phyloP scores from a whole-genome alignment of 108 stramenopile species.

The Pseudonitzschia multiseries region DNA sequence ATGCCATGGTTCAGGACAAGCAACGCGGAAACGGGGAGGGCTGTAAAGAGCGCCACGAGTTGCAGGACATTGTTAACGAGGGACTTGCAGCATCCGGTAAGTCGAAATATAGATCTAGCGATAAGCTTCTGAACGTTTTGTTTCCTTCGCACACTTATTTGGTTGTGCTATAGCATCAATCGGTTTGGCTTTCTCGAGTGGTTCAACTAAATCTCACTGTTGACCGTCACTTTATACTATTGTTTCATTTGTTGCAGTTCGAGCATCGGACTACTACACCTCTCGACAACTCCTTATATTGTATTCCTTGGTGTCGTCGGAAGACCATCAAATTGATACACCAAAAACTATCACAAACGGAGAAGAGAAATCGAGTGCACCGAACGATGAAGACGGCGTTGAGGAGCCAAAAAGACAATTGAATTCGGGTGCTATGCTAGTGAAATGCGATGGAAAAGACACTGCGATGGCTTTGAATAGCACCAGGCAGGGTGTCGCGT shows the following conservation, averaged over 20 bases:
- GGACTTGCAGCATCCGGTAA: slow-evolving; percentile 57
- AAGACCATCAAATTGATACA: slow-evolving; percentile 31
- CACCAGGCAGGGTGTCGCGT: slow-evolving; percentile 25
- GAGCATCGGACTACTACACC: slow-evolving; percentile 83
- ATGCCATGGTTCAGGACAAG: slow-evolving; percentile 71
- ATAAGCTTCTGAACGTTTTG: too few relatives aligned
- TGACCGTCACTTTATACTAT: background rate
- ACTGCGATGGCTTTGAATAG: slow-evolving; percentile 12
- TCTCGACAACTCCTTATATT: slow-evolving; percentile 82
- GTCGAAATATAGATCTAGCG: too few relatives aligned
- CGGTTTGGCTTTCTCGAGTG: background rate
- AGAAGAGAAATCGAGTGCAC: slow-evolving; percentile 14
- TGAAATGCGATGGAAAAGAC: slow-evolving; percentile 18
- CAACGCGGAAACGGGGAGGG: slow-evolving; percentile 31
- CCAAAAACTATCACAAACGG: background rate
- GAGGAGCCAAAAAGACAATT: slow-evolving; percentile 20
- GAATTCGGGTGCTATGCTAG: slow-evolving; percentile 29
- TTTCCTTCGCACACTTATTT: too few relatives aligned
- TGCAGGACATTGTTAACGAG: slow-evolving; percentile 91
- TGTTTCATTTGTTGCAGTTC: slow-evolving; percentile 41
- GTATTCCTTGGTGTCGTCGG: slow-evolving; percentile 81
- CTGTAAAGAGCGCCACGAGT: slow-evolving; percentile 34
- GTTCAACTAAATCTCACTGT: background rate
- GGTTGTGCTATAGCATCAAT: too few relatives aligned
- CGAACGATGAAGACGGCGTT: background rate